Conservation (phyloP, 2,329 filamentous ascomycete species). For the Elsinoe ampelina region DNA sequence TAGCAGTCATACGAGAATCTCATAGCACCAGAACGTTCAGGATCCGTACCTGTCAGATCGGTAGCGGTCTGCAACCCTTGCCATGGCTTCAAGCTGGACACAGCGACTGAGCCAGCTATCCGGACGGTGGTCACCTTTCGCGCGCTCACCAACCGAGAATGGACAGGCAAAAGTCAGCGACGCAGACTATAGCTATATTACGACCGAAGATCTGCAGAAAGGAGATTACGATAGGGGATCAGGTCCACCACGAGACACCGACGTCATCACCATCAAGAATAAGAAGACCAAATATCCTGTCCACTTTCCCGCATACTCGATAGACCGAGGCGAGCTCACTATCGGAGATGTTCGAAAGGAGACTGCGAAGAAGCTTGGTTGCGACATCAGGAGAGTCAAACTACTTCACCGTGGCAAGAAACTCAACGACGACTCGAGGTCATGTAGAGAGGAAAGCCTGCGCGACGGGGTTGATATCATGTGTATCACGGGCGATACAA, state of each 20-base stretch:
- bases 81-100: constrained; percentile 37
- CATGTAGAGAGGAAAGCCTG: constrained; percentile 51
- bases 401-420: constrained; percentile 65
- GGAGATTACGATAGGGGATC: constrained; percentile 27
- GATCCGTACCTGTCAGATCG: constrained; percentile 24
- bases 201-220: constrained; percentile 57
- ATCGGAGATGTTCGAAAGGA: constrained; percentile 59
- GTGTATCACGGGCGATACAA: constrained; percentile 47
- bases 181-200: constrained; percentile 74
- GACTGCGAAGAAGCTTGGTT: constrained; percentile 56
- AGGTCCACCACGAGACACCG: constrained; percentile 49
- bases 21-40: background rate
- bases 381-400: constrained; percentile 52
- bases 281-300: constrained; percentile 57
- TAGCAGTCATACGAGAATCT: too few species aligned
- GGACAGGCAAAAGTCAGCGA: constrained; percentile 54
- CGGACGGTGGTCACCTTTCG: constrained; percentile 42
- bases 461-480: constrained; percentile 52
- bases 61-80: too few species aligned
- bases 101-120: constrained; percentile 36
- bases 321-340: constrained; percentile 61
- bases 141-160: constrained; percentile 31
- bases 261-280: constrained; percentile 61
- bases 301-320: constrained; percentile 66
- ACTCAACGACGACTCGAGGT: constrained; percentile 53